Evolutionary conservation across 2,329 filamentous ascomycete genomes (phyloP).

Genomic region (Aspergillus ochraceus): DNA sequence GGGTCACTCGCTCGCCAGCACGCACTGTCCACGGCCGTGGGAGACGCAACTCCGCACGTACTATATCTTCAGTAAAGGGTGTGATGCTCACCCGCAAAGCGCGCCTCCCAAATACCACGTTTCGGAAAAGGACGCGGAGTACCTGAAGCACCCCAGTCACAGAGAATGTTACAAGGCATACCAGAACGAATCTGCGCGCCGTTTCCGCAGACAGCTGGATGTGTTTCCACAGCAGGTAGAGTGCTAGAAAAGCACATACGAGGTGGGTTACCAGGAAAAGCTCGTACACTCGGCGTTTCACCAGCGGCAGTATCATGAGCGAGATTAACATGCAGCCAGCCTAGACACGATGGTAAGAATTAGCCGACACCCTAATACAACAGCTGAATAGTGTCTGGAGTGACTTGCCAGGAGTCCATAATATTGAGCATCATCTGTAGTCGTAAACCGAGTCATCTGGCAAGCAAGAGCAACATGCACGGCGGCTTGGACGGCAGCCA

Average conservation of each 20-base stretch:
- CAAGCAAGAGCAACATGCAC: neutral
- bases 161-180: neutral
- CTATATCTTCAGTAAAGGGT: neutral
- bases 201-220: neutral
- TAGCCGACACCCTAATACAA: neutral
- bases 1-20: slow-evolving; percentile 21
- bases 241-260: neutral
- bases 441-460: neutral
- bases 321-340: slow-evolving; percentile 4
- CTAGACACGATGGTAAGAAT: neutral
- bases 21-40: slow-evolving; percentile 18
- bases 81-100: slow-evolving; percentile 2
- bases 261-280: slow-evolving; percentile 1
- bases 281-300: slow-evolving; percentile 2
- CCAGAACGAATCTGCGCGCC: neutral
- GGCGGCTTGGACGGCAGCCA: neutral
- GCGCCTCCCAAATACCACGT: slow-evolving; percentile 11
- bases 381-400: neutral
- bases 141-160: neutral
- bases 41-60: slow-evolving; percentile 9
- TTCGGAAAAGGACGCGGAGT: slow-evolving; percentile 6
- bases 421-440: neutral
- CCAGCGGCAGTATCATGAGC: neutral
- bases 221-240: slow-evolving; percentile 1
- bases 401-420: neutral